Evolutionary conservation across 1,139 yeast species (phyloP), one percentile per base, ranked within the genome.

Genomic region (Zygotorulaspora mrakii): DNA sequence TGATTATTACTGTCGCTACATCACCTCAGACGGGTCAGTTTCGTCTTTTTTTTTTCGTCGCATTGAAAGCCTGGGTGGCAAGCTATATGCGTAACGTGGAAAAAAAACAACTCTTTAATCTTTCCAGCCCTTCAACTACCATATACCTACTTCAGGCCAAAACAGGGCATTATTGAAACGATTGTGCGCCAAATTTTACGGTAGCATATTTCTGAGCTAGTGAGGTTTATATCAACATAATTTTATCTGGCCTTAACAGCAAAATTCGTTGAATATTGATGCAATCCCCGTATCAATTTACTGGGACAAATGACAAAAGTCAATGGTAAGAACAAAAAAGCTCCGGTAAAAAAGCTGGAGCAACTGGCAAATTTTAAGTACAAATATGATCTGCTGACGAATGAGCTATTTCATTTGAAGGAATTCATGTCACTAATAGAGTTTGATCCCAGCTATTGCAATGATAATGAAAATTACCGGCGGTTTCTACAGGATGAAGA

Each of bases 401-500:
- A 68, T 39, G 76, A 73, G 45, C 53, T 73, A 11, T 72, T 65
- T 41, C 76, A 73, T 50, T 50, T 73, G 28, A 53, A 63, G 32
- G 65, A 69, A 43, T 73, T 62, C 48, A 67, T 71, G 5, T 69
- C 69, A 1, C 43, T 66, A 37, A 57, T 56, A 1, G 64, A 64
- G 4, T 66, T 62, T 54, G 66, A 65, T 42, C 71, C 70, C 3
- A 32, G 45, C n/a, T 45, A 40, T 34, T 42, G 43, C 39, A 53
- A 50, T 44, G 56, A 33, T 3, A 50, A 54, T 9, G 60, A 54
- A 17, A 55, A 54, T 33, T 62, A 53, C 35, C 45, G 50, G 11
- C 56, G 53, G 11, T 65, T 57, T 43, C 39, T 58, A 5, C 46
- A 44, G 5, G 54, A 57, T 7, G 49, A 59, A 23, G 37, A 42